Evolutionary conservation across 352 stramenopile genomes (phyloP).

Genomic region (Globisporangium solare): DNA sequence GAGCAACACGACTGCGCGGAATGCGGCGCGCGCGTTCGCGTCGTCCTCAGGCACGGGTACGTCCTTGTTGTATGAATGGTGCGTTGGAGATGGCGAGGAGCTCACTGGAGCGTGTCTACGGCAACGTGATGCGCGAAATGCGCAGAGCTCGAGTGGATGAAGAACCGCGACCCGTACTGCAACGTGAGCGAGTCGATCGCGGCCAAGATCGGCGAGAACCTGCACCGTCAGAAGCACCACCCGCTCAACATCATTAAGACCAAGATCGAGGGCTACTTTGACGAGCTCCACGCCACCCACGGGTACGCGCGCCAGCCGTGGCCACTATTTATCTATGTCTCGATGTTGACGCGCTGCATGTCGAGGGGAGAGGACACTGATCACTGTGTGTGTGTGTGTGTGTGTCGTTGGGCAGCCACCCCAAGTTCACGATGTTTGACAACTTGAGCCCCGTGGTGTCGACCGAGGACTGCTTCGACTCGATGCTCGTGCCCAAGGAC

Average conservation of each 20-base stretch:
- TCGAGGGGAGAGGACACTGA: too few species aligned
- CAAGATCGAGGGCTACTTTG: constrained; percentile 90
- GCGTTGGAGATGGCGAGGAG: too few species aligned
- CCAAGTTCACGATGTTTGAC: constrained; percentile 82
- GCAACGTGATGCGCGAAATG: not conserved
- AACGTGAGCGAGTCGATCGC: constrained; percentile 86
- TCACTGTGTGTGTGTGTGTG: not conserved
- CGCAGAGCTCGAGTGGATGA: constrained; percentile 73
- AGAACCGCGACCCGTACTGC: constrained; percentile 76
- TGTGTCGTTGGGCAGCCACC: constrained; percentile 28
- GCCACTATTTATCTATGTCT: too few species aligned
- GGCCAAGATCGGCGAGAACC: constrained; percentile 84
- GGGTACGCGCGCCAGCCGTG: constrained; percentile 22
- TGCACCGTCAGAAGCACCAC: constrained; percentile 84
- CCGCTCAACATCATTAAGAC: constrained; percentile 92
- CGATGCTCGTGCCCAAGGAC: constrained; percentile 89
- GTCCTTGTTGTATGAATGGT: not conserved
- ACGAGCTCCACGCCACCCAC: constrained; percentile 56
- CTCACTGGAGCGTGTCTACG: not conserved
- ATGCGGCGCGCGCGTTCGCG: not conserved
- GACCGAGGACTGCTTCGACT: constrained; percentile 88
- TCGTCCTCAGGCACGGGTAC: constrained; percentile 1
- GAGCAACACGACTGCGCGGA: not conserved
- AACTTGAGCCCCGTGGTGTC: constrained; percentile 84
- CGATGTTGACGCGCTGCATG: too few species aligned